Base-by-base conservation (phyloP, 345 rosid genomes). In the Gynandropsis gynandra region DNA sequence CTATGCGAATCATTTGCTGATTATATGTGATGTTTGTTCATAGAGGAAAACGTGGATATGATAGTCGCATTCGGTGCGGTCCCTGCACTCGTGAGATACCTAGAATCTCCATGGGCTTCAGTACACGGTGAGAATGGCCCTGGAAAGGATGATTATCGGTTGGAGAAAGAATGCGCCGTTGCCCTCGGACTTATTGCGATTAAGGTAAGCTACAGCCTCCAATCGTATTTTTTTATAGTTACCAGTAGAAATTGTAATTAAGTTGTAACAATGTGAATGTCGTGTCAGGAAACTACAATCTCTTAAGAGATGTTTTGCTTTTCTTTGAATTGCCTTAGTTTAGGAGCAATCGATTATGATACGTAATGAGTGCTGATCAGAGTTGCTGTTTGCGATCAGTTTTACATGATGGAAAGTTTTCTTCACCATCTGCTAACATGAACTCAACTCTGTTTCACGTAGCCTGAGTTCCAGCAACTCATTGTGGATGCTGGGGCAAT, bases 401-500 rank as follows among this genome's bases (percentile, higher is more conserved):
- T 8, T 7, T 14, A 19, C 15, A 12, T 39, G 16, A 0, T 49
- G 61, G 31, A 49, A 5, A 51, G 27, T 50, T 15, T 46, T 33
- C 17, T 24, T 0, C 41, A 12, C n/a, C 41, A 40, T 60, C 15
- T 21, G 11, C 21, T 67, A 36, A 61, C 20, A 1, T 38, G 32
- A 21, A 37, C 10, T 48, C 52, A 15, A 8, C 45, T 64, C 16
- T 61, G 50, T 63, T 41, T 24, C 29, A 27, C 29, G 62, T 57
- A 84, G 96, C 78, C 85, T 12, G 78, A 58, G 70, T 64, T 81
- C 68, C 96, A 81, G 62, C 81, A 81, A 68, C 74, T 75, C 12
- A 76, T 84, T 53, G 90, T 80, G 37, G 80, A 81, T 40, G 75
- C 74, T 59, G 96, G 96, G 31, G 96, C 89, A 16, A 54, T 84